These are phyloP conservation scores for Diaporthe longicolla DNA, from an alignment of 2,329 filamentous ascomycete genomes.

Conservation along the genomic window DNA sequence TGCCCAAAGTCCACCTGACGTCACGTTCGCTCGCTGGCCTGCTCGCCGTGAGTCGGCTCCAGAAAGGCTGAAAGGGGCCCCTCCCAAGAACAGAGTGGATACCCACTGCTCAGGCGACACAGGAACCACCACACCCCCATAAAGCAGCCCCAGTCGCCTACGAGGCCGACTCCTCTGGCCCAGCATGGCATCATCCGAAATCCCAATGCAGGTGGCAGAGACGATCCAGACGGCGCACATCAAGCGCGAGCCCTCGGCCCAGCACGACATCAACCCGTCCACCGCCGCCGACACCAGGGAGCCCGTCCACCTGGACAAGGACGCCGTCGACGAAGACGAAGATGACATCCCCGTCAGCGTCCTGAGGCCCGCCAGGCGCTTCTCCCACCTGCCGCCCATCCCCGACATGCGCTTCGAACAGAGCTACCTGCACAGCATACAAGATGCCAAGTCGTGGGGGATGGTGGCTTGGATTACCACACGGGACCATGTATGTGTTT, in stretches of 20 bases:
- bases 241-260: slow-evolving; percentile 77
- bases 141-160: slow-evolving; percentile 26
- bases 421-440: slow-evolving; percentile 94
- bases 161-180: slow-evolving; percentile 8
- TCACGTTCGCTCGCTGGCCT: slow-evolving; percentile 26
- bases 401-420: slow-evolving; percentile 97
- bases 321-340: slow-evolving; percentile 63
- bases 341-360: slow-evolving; percentile 80
- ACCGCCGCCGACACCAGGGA: slow-evolving; percentile 78
- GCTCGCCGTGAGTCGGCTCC: slow-evolving; percentile 20
- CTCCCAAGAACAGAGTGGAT: slow-evolving; percentile 22
- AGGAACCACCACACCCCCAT: slow-evolving; percentile 8
- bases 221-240: slow-evolving; percentile 86
- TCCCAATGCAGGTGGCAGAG: slow-evolving; percentile 79
- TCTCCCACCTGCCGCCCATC: slow-evolving; percentile 71
- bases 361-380: slow-evolving; percentile 66
- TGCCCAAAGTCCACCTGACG: slow-evolving; percentile 36
- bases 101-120: neutral
- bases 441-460: slow-evolving; percentile 83
- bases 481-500: slow-evolving; percentile 81
- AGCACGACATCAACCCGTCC: slow-evolving; percentile 84
- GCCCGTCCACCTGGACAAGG: slow-evolving; percentile 61
- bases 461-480: slow-evolving; percentile 87
- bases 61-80: slow-evolving; percentile 16
- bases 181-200: slow-evolving; percentile 66